Evolutionary conservation across 176 grass and related monocot species (phyloP).

Genomic region (Phragmites australis): DNA sequence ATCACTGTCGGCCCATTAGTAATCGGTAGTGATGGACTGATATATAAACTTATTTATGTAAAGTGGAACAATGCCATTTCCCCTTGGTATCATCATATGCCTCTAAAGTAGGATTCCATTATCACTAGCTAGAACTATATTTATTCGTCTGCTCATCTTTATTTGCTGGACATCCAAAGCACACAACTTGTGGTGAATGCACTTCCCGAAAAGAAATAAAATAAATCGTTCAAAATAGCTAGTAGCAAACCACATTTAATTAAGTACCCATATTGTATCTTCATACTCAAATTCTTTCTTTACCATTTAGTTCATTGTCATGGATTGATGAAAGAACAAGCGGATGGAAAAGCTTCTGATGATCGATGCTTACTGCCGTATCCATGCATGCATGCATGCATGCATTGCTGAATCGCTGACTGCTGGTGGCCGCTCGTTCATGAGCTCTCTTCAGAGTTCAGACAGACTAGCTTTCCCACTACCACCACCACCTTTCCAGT

Average conservation of each 20-base stretch:
- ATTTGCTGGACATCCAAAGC: not conserved
- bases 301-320: not conserved
- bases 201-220: not conserved
- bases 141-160: not conserved
- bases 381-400: not conserved
- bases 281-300: not conserved
- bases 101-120: not conserved
- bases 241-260: too few relatives aligned
- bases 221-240: too few relatives aligned
- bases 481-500: not conserved
- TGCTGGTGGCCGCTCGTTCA: not conserved
- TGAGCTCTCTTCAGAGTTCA: constrained; percentile 18
- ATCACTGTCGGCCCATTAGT: too few relatives aligned
- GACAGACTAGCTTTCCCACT: not conserved
- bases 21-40: too few relatives aligned
- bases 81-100: not conserved
- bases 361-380: not conserved
- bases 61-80: not conserved
- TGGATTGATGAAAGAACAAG: not conserved
- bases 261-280: not conserved
- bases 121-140: not conserved
- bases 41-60: too few relatives aligned
- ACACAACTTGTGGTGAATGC: too few relatives aligned
- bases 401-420: constrained; percentile 22
- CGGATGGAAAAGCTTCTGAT: not conserved